These are phyloP conservation scores for Solanum sejunctum DNA, from an alignment of 257 asterid species.

Conservation along the genomic window DNA sequence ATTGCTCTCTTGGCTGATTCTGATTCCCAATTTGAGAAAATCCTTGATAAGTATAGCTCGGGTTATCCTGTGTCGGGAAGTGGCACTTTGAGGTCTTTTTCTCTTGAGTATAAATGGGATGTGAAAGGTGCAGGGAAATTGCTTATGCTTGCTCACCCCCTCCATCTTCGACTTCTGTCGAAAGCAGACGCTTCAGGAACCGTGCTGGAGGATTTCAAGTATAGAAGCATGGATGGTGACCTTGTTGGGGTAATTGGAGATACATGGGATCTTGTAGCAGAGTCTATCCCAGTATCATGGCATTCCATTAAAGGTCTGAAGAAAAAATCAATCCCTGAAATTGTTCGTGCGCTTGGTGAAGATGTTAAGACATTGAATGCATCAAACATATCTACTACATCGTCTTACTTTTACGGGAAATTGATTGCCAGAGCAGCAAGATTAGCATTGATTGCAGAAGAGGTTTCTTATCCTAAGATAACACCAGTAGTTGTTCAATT, in stretches of 20 bases:
- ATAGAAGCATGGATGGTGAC: conserved; percentile 69
- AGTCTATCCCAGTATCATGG: conserved; percentile 74
- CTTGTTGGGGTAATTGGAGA: conserved; percentile 88
- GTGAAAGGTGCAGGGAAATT: conserved; percentile 75
- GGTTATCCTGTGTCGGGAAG: conserved; percentile 66
- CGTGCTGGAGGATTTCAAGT: conserved; percentile 53
- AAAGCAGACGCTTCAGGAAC: conserved; percentile 30
- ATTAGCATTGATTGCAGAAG: conserved; percentile 84
- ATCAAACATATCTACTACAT: conserved; percentile 34
- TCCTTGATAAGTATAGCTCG: conserved; percentile 49
- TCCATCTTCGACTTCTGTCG: conserved; percentile 58
- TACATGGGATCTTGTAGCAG: conserved; percentile 64
- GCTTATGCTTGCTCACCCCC: conserved; percentile 90
- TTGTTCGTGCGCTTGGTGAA: conserved; percentile 39
- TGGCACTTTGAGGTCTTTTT: conserved; percentile 52
- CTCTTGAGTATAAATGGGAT: conserved; percentile 69
- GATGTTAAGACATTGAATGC: conserved; percentile 58
- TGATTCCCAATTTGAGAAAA: conserved; percentile 21
- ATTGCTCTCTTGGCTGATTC: conserved; percentile 57
- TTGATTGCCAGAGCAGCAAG: conserved; percentile 90
- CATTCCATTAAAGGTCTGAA: conserved; percentile 64
- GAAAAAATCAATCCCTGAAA: conserved; percentile 41
- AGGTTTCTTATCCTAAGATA: conserved; percentile 47
- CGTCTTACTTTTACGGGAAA: conserved; percentile 76
- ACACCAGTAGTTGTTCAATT: conserved; percentile 47